Evolutionary conservation across 1,284 basidiomycete species (phyloP).

Genomic region (Amylostereum areolatum): DNA sequence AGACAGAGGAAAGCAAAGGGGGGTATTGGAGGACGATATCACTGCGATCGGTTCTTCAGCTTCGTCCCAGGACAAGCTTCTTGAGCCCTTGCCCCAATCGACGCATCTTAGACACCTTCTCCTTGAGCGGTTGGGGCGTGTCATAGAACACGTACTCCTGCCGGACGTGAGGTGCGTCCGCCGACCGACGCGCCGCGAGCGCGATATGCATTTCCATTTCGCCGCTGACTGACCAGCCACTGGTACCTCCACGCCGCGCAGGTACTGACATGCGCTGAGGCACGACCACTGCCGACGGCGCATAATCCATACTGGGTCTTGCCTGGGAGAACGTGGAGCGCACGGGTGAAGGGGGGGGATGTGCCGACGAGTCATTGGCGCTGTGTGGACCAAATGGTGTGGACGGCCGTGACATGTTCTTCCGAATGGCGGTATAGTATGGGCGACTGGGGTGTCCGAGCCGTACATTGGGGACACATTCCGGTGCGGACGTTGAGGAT

Average conservation of each 20-base stretch:
- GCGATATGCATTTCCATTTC: slow-evolving; percentile 54
- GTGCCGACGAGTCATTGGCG: slow-evolving; percentile 18
- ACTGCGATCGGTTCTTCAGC: no score
- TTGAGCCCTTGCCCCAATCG: no score
- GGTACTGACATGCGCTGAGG: slow-evolving; percentile 14
- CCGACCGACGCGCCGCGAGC: slow-evolving; percentile 36
- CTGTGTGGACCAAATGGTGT: slow-evolving; percentile 22
- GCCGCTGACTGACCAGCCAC: slow-evolving; percentile 51
- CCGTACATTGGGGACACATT: slow-evolving; percentile 26
- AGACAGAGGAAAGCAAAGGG: no score
- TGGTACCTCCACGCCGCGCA: slow-evolving; percentile 7
- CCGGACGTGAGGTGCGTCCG: slow-evolving; percentile 20
- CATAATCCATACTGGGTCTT: neutral
- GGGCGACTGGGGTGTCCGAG: slow-evolving; percentile 52
- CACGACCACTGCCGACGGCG: neutral
- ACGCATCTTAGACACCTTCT: no score
- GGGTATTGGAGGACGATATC: no score
- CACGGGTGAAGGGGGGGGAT: slow-evolving; percentile 7
- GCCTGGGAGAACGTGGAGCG: neutral
- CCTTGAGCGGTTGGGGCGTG: slow-evolving; percentile 7
- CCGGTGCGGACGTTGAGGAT: slow-evolving; percentile 4
- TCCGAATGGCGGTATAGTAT: slow-evolving; percentile 58
- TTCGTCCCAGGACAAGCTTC: no score
- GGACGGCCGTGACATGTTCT: slow-evolving; percentile 42
- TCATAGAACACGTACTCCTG: slow-evolving; percentile 25